Base-by-base conservation (phyloP, 192 early-diverging fungal genomes). In the Paraglomus brasilianum region DNA sequence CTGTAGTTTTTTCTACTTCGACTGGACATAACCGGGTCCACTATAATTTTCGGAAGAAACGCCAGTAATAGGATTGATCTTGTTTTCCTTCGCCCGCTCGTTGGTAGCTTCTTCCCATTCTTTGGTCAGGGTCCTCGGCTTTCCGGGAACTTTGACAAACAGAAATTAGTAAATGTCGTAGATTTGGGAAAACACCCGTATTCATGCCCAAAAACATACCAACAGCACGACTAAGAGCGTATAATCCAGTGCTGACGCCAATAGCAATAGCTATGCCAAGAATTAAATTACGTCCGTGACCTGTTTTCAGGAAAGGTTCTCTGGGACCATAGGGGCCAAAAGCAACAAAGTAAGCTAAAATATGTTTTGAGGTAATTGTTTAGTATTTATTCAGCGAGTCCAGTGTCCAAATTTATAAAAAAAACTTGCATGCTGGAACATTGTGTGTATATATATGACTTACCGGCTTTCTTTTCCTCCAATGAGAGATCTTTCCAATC, bases 381-480 rank as follows among this genome's bases (percentile, higher is more conserved):
- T 21, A 50, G 9, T 8, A 63, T 30, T 30, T 19, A 42, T 7
- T 8, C 52, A 1, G 67, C 15, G 9, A 47, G 8, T 13, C 14
- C n/a, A 43, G 30, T 52, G n/a, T n/a, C n/a, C n/a, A n/a, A n/a
- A n/a, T n/a, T n/a, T n/a, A n/a, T 43, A 0, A 62, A 71, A 49
- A 74, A 75, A 73, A 30, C 13, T 55, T 10, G 22, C 40, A 57
- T 40, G n/a, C 15, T 50, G 49, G 30, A 30, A 44, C 21, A 49
- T 22, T 15, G 42, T 46, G 0, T 30, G 46, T 11, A 45, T 44
- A 24, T 14, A 60, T n/a, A 1, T 38, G 13, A 73, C 80, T 61
- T 81, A 93, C 92, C 89, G 72, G 97, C 92, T 75, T 92, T 89
- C 90, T 98, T 98, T 82, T 98, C 87, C 59, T 97, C 95, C 74